A percentile compares a stretch with the other conserved stretches of the same genome.
phyloP scores from a whole-genome alignment of 2,329 filamentous ascomycete genomes.

The Chaetomium globosum region DNA sequence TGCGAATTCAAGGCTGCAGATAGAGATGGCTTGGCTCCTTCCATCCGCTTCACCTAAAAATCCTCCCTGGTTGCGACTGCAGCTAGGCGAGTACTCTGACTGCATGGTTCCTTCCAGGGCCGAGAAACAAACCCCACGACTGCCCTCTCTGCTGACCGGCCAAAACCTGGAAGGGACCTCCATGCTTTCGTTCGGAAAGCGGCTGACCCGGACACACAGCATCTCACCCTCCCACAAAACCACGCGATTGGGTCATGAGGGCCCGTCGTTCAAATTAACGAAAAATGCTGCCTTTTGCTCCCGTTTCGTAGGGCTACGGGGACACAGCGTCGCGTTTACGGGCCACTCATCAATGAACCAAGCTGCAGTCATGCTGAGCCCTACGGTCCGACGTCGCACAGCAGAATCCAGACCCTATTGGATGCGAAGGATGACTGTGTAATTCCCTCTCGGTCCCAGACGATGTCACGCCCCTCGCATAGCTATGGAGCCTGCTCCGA shows the following conservation, averaged over 20 bases:
- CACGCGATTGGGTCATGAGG: slow-evolving; percentile 16
- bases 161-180: slow-evolving; percentile 8
- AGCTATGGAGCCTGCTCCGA: not conserved
- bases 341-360: slow-evolving; percentile 17
- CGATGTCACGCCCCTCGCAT: slow-evolving; percentile 4
- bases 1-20: slow-evolving; percentile 13
- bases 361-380: slow-evolving; percentile 24
- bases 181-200: slow-evolving; percentile 5
- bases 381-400: slow-evolving; percentile 27
- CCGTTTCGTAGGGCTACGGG: slow-evolving; percentile 9
- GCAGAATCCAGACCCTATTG: slow-evolving; percentile 6
- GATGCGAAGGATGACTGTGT: slow-evolving; percentile 1
- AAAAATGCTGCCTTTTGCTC: not conserved
- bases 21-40: slow-evolving; percentile 8
- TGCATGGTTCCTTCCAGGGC: slow-evolving; percentile 12
- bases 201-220: slow-evolving; percentile 19
- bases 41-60: not conserved
- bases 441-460: not conserved
- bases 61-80: not conserved
- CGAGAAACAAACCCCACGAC: not conserved
- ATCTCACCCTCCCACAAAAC: slow-evolving; percentile 17
- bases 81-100: not conserved
- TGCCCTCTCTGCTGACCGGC: slow-evolving; percentile 2
- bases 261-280: not conserved
- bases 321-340: slow-evolving; percentile 12